phyloP scores from a whole-genome alignment of 495 filamentous ascomycete species.

The Chlorociboria aeruginascens region DNA sequence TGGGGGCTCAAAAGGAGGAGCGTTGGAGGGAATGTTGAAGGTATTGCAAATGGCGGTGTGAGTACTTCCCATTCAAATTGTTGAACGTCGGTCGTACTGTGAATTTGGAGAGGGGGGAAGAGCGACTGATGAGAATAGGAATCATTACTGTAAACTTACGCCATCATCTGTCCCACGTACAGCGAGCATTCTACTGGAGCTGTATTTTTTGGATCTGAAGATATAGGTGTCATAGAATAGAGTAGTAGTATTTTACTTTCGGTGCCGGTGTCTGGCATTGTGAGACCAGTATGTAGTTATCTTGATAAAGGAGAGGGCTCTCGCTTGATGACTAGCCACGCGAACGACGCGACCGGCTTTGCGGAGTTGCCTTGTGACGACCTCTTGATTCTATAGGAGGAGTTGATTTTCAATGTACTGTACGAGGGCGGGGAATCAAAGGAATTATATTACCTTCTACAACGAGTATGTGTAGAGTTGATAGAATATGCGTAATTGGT shows the following conservation, averaged over 20 bases:
- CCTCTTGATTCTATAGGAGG: slow-evolving; percentile 43
- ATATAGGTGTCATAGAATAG: background rate
- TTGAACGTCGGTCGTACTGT: background rate
- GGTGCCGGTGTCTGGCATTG: slow-evolving; percentile 10
- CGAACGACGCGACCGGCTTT: slow-evolving; percentile 54
- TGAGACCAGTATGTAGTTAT: slow-evolving; percentile 32
- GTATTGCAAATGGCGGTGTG: slow-evolving; percentile 14
- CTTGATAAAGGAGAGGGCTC: slow-evolving; percentile 47
- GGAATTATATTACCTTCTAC: slow-evolving; percentile 57
- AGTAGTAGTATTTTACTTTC: background rate
- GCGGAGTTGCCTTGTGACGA: slow-evolving; percentile 55
- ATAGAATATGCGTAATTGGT: no score
- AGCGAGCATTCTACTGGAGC: slow-evolving; percentile 11
- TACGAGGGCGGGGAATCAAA: no score
- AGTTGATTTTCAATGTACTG: no score
- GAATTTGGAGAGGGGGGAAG: background rate
- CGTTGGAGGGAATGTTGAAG: slow-evolving; percentile 12
- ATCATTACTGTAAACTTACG: slow-evolving; percentile 13
- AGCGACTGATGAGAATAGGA: slow-evolving; percentile 5
- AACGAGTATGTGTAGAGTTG: slow-evolving; percentile 36
- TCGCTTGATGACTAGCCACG: slow-evolving; percentile 66
- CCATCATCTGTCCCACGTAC: slow-evolving; percentile 5
- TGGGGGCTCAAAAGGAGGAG: slow-evolving; percentile 9
- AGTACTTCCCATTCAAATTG: background rate
- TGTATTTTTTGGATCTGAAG: slow-evolving; percentile 14